Percentiles rank a stretch among this genome's conserved stretches.
Conservation (phyloP, 257 asterid genomes). For the Solanum sparsipilum region DNA sequence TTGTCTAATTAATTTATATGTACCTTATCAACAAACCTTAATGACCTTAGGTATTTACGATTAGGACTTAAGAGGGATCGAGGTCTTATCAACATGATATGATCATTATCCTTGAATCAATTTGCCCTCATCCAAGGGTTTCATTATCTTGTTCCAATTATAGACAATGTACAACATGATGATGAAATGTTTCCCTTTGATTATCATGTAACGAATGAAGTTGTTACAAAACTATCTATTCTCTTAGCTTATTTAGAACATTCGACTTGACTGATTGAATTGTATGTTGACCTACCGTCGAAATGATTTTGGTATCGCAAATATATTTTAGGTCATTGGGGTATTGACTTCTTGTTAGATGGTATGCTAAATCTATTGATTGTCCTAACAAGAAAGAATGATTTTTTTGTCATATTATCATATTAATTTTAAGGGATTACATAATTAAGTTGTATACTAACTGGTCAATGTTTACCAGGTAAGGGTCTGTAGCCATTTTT, state of each 20-base stretch:
- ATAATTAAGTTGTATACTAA: not conserved
- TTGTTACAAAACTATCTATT: not conserved
- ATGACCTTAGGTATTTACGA: not conserved
- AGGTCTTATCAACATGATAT: not conserved
- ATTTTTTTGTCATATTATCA: not conserved
- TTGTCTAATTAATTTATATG: no score
- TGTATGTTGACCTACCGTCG: not conserved
- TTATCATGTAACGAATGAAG: not conserved
- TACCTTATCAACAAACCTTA: not conserved
- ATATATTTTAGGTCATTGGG: not conserved
- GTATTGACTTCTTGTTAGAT: not conserved
- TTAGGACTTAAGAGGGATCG: not conserved
- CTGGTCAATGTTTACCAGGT: not conserved
- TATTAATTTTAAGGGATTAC: not conserved
- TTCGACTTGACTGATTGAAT: not conserved
- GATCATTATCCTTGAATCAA: not conserved
- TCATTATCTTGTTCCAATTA: not conserved
- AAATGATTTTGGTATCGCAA: not conserved
- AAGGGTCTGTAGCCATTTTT: not conserved
- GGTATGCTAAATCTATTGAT: not conserved
- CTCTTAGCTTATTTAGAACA: not conserved
- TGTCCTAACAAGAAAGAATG: not conserved
- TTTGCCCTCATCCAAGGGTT: not conserved
- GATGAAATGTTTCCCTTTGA: not conserved
- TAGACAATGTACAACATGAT: not conserved